A percentile compares a stretch with the other conserved stretches of the same genome.
Conservation (phyloP, 1,284 basidiomycete species). For the Ganoderma boninense region DNA sequence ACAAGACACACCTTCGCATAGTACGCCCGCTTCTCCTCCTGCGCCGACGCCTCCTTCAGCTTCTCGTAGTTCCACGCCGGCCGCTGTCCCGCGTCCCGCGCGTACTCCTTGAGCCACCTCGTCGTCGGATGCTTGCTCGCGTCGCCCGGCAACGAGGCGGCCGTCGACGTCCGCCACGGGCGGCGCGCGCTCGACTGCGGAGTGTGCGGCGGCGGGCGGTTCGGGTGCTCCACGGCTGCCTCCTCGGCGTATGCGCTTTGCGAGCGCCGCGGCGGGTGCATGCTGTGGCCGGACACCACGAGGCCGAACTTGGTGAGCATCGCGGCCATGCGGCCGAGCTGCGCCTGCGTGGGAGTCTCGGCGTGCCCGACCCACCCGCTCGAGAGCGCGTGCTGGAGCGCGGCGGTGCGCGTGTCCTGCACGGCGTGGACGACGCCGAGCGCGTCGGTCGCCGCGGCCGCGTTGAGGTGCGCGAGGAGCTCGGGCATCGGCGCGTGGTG, state of each 20-base stretch:
- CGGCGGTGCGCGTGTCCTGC: conserved; percentile 24
- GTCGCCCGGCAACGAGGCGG: conserved; percentile 5
- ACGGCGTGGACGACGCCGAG: conserved; percentile 8
- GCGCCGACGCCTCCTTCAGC: conserved; percentile 34
- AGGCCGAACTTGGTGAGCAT: conserved; percentile 59
- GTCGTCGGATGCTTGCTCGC: conserved; percentile 25
- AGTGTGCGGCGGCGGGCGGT: neutral
- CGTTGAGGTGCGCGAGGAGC: neutral
- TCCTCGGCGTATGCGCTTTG: conserved; percentile 2
- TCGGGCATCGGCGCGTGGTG: neutral
- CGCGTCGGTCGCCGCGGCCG: neutral
- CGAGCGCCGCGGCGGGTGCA: conserved; percentile 30
- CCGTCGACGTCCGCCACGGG: neutral
- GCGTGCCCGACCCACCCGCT: conserved; percentile 37
- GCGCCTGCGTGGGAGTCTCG: conserved; percentile 39
- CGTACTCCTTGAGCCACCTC: conserved; percentile 35
- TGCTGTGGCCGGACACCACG: conserved; percentile 42
- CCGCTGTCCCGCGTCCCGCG: conserved; percentile 26
- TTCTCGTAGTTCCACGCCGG: conserved; percentile 35
- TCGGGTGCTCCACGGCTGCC: neutral
- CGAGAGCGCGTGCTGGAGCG: conserved; percentile 40
- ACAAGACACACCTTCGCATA: conserved; percentile 51
- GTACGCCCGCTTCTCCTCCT: conserved; percentile 58
- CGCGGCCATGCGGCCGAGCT: conserved; percentile 59
- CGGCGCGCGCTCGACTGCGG: neutral